Conservation (phyloP, 768 basidiomycete genomes). For the Steccherinum ochraceum region DNA sequence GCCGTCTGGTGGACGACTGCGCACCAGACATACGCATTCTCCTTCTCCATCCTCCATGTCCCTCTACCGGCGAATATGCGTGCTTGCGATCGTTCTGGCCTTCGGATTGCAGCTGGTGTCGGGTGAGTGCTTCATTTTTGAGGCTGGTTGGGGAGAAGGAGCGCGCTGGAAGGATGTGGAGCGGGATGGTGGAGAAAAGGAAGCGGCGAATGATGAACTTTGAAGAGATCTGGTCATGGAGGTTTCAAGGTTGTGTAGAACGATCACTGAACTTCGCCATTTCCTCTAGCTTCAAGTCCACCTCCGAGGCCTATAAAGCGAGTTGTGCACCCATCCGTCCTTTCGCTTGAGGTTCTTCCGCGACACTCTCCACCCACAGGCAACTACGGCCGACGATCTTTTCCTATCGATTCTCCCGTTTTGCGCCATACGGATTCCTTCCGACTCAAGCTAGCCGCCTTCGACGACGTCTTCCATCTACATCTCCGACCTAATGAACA, state of each 20-base stretch:
- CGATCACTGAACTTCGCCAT: too few species aligned
- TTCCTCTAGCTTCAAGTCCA: slow-evolving; percentile 18
- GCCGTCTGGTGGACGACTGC: background rate
- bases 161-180: background rate
- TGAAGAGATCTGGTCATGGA: too few species aligned
- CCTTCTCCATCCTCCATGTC: background rate
- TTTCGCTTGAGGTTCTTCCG: slow-evolving; percentile 37
- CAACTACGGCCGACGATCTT: slow-evolving; percentile 17
- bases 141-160: background rate
- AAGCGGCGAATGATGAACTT: too few species aligned
- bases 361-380: slow-evolving; percentile 14
- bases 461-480: slow-evolving; percentile 59
- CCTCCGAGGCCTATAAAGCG: slow-evolving; percentile 30
- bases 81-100: background rate
- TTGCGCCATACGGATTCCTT: slow-evolving; percentile 67
- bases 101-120: background rate
- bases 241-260: too few species aligned
- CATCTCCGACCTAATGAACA: slow-evolving; percentile 75
- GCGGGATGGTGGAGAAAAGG: too few species aligned
- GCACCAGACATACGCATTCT: background rate
- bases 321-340: slow-evolving; percentile 30
- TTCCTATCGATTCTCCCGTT: slow-evolving; percentile 32
- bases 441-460: slow-evolving; percentile 61
- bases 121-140: slow-evolving; percentile 3
- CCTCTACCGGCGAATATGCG: background rate